These are phyloP conservation scores for Kodamaea derodonti DNA, from an alignment of 1,139 yeast species.

Conservation along the genomic window DNA sequence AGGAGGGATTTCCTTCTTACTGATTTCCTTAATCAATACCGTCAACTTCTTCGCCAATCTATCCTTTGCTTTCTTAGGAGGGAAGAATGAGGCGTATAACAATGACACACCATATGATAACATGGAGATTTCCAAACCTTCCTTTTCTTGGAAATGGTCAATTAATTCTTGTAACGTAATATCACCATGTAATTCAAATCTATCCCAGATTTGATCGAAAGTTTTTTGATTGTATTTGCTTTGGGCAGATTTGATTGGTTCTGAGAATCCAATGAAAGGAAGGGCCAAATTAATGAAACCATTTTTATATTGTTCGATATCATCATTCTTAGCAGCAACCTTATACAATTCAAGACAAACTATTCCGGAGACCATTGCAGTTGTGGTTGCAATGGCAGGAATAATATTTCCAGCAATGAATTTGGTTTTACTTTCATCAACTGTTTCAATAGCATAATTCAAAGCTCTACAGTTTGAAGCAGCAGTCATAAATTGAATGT, in stretches of 20 bases:
- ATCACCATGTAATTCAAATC: conserved; percentile 79
- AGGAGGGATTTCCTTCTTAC: conserved; percentile 77
- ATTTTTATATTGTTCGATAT: conserved; percentile 86
- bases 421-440: conserved; percentile 72
- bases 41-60: conserved; percentile 67
- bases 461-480: conserved; percentile 95
- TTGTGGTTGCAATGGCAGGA: conserved; percentile 98
- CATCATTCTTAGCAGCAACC: conserved; percentile 69
- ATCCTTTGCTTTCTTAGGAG: conserved; percentile 83
- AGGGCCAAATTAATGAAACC: conserved; percentile 92
- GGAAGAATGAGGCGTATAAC: conserved; percentile 89
- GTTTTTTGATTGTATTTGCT: conserved; percentile 76
- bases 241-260: conserved; percentile 84
- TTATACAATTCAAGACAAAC: conserved; percentile 90
- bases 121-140: conserved; percentile 87
- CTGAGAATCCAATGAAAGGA: conserved; percentile 95
- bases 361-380: conserved; percentile 93
- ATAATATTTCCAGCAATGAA: conserved; percentile 91
- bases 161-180: conserved; percentile 73
- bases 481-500: conserved; percentile 94
- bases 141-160: conserved; percentile 71
- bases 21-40: conserved; percentile 71
- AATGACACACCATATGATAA: conserved; percentile 86
- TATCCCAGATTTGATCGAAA: conserved; percentile 92
- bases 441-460: conserved; percentile 81